Base-by-base conservation (phyloP, 176 grass and related monocot genomes). In the Oryza punctata region DNA sequence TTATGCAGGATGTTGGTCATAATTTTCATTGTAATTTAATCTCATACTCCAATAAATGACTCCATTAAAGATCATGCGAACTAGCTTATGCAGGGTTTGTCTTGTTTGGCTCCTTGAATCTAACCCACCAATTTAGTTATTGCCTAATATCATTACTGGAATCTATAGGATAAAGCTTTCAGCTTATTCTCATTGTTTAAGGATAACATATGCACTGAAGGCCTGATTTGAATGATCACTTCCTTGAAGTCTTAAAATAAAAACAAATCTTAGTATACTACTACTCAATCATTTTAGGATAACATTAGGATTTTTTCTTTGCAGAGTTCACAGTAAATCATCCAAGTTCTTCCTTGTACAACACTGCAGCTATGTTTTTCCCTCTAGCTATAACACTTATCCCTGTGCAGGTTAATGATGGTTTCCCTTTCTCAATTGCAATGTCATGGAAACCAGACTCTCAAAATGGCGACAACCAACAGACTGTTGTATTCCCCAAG, bases 381-480 rank as follows among this genome's bases (percentile, higher is more conserved):
- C 13, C 29, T n/a, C 11, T 19, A 19, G 5, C 1, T 30, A 60
- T 75, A 14, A 72, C 28, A 16, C 43, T 47, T 70, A 16, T 72
- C 61, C 52, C 23, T 84, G 24, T 88, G 44, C 92, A 97, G 94
- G 94, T 92, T 72, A 85, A 87, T 67, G 94, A 97, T 15, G 93
- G 85, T 7, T 92, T 94, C 77, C 94, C 94, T 37, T 94, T 94
- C 70, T 85, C 94, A 76, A 82, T 97, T 85, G 92, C 94, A 12
- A 66, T 97, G 81, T 88, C 91, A 77, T 97, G 94, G 94, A 94
- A 92, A 54, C 65, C 82, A 68, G 94, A 90, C 61, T 59, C 88
- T 37, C 82, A 97, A 66, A 85, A 85, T 70, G 85, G 67, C 69
- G 88, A 73, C 40, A 66, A 84, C 47, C 90, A 88, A 37, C 88